A percentile compares a stretch with the other conserved stretches of the same genome.
Evolutionary conservation across 1,139 yeast genomes (phyloP).

Genomic region (Taphrina pruni): DNA sequence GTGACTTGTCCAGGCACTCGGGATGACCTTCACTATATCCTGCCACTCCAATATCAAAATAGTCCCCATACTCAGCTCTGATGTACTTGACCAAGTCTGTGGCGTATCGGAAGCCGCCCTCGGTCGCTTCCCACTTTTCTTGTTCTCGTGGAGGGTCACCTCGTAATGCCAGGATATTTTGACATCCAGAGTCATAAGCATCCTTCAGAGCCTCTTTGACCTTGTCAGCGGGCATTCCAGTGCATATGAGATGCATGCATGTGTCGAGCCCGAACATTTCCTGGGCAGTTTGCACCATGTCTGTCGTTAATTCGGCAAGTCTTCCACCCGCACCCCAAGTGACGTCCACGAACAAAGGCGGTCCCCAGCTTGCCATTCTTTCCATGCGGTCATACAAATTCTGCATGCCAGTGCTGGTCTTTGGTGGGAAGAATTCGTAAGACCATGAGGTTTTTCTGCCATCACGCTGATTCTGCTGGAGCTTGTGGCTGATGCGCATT

Average conservation of each 20-base stretch:
- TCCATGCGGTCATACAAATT: slow-evolving; percentile 97
- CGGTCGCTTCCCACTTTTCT: slow-evolving; percentile 56
- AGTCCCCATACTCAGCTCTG: slow-evolving; percentile 62
- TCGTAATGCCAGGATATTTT: slow-evolving; percentile 82
- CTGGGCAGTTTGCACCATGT: slow-evolving; percentile 89
- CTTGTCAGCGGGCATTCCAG: slow-evolving; percentile 83
- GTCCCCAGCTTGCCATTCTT: slow-evolving; percentile 86
- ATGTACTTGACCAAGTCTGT: slow-evolving; percentile 66
- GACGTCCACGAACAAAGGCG: slow-evolving; percentile 87
- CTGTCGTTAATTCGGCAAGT: slow-evolving; percentile 77
- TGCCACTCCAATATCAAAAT: slow-evolving; percentile 76
- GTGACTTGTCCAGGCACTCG: slow-evolving; percentile 62
- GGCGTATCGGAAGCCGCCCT: slow-evolving; percentile 77
- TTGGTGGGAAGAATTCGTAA: slow-evolving; percentile 97
- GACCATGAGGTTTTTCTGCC: slow-evolving; percentile 60
- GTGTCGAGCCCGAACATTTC: slow-evolving; percentile 93
- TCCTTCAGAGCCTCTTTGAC: slow-evolving; percentile 84
- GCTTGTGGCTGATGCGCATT: slow-evolving; percentile 56
- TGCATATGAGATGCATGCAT: slow-evolving; percentile 97
- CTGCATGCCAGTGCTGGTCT: slow-evolving; percentile 91
- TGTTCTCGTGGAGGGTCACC: slow-evolving; percentile 82
- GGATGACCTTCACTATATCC: slow-evolving; percentile 82
- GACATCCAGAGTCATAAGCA: slow-evolving; percentile 92
- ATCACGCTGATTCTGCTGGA: slow-evolving; percentile 49
- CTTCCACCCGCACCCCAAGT: slow-evolving; percentile 98